Evolutionary conservation across 2,329 filamentous ascomycete species (phyloP).

Genomic region (Fusarium ramigenum): DNA sequence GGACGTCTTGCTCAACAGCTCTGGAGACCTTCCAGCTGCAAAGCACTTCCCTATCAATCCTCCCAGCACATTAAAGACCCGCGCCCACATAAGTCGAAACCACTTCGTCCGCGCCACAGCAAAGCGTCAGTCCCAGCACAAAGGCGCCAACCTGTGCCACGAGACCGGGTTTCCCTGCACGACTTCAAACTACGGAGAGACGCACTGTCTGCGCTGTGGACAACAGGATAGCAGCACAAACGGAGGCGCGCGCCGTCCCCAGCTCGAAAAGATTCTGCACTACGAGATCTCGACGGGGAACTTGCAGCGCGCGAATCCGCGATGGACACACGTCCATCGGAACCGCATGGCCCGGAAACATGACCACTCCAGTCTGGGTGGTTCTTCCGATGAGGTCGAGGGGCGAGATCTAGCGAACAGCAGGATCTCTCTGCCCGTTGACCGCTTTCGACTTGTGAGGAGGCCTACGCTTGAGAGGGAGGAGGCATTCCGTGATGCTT

Average conservation of each 20-base stretch:
- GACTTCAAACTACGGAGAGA: not conserved
- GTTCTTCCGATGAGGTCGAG: constrained; percentile 43
- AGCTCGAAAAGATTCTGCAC: constrained; percentile 38
- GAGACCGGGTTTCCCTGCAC: constrained; percentile 38
- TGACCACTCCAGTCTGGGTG: not conserved
- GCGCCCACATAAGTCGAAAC: constrained; percentile 39
- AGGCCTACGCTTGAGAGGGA: constrained; percentile 56
- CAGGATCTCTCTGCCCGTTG: constrained; percentile 50
- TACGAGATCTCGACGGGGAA: constrained; percentile 5
- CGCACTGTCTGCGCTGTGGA: constrained; percentile 27
- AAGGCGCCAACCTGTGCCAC: constrained; percentile 30
- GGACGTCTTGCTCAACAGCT: constrained; percentile 35
- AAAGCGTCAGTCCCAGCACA: constrained; percentile 43
- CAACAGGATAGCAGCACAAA: constrained; percentile 8
- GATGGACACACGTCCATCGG: constrained; percentile 15
- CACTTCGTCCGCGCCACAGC: constrained; percentile 47
- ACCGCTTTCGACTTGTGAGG: constrained; percentile 47
- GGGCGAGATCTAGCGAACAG: constrained; percentile 49
- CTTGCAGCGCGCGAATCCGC: constrained; percentile 16
- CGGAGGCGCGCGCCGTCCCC: constrained; percentile 30
- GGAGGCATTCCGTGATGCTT: constrained; percentile 56
- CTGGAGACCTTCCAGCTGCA: constrained; percentile 35
- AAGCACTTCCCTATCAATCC: constrained; percentile 30
- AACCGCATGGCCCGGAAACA: constrained; percentile 25
- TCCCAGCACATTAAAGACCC: constrained; percentile 8